Percentiles rank a stretch among this genome's conserved stretches.
These are phyloP conservation scores for Globisporangium cederbergense DNA, from an alignment of 352 stramenopile genomes.

Conservation along the genomic window DNA sequence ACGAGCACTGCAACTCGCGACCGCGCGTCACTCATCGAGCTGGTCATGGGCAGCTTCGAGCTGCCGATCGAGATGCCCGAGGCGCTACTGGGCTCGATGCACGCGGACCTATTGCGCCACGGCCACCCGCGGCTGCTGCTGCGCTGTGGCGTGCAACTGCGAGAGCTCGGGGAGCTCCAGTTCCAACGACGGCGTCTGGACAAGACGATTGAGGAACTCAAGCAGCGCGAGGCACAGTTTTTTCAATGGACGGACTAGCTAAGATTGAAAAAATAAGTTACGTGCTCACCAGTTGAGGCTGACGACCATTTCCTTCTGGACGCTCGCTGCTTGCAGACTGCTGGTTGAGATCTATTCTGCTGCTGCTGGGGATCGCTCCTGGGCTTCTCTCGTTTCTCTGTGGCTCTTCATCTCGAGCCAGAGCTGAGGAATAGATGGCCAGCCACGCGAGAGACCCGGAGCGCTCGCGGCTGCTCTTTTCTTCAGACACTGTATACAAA, in stretches of 20 bases:
- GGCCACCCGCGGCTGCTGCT: conserved; percentile 51
- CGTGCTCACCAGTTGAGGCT: conserved; percentile 10
- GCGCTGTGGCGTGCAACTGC: conserved; percentile 47
- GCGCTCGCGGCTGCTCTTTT: conserved; percentile 8
- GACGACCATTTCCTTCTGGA: conserved; percentile 10
- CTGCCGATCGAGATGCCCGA: conserved; percentile 60
- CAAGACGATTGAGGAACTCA: conserved; percentile 34
- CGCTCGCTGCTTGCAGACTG: not conserved
- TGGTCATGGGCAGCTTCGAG: conserved; percentile 60
- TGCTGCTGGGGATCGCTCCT: conserved; percentile 7
- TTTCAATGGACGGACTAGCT: conserved; percentile 33
- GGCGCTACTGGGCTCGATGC: conserved; percentile 35
- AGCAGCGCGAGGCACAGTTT: conserved; percentile 43
- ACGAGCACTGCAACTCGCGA: not conserved
- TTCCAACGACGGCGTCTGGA: conserved; percentile 38
- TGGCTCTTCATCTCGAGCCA: not conserved
- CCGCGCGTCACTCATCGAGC: conserved; percentile 3
- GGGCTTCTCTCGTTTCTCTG: conserved; percentile 8
- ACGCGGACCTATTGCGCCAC: conserved; percentile 37
- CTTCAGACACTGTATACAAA: conserved; percentile 8
- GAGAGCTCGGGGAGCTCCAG: conserved; percentile 40
- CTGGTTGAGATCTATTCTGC: conserved; percentile 11
- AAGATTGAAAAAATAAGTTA: conserved; percentile 40
- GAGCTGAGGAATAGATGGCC: not conserved
- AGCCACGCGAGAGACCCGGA: not conserved